Conservation (phyloP, 805 yeast genomes). For the Candida maris region DNA sequence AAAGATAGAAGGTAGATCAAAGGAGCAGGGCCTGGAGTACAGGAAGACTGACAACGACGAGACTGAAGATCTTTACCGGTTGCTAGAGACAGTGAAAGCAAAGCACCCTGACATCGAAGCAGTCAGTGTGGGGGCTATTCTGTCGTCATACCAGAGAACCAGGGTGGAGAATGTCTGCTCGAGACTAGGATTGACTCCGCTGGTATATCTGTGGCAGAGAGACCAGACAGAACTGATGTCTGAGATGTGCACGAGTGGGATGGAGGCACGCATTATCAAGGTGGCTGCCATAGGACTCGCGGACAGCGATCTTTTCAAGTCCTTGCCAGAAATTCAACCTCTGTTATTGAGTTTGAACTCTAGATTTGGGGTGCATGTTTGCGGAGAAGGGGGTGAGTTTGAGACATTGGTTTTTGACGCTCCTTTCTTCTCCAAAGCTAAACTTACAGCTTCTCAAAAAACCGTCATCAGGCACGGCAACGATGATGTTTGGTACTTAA, state of each 20-base stretch:
- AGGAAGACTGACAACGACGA: slow-evolving; percentile 69
- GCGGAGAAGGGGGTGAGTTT: slow-evolving; percentile 99
- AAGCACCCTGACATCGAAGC: slow-evolving; percentile 73
- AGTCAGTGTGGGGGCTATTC: slow-evolving; percentile 93
- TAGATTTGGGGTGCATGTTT: slow-evolving; percentile 79
- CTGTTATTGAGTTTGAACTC: slow-evolving; percentile 53
- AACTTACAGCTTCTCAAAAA: slow-evolving; percentile 39
- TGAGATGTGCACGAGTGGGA: slow-evolving; percentile 66
- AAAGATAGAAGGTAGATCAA: slow-evolving; percentile 58
- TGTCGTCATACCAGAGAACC: slow-evolving; percentile 92
- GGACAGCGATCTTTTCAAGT: slow-evolving; percentile 61
- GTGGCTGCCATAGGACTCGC: slow-evolving; percentile 90
- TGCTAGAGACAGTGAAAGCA: slow-evolving; percentile 46
- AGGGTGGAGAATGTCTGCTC: slow-evolving; percentile 89
- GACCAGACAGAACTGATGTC: slow-evolving; percentile 74
- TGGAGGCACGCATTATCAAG: slow-evolving; percentile 83
- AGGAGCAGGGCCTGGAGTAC: slow-evolving; percentile 68
- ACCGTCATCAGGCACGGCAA: slow-evolving; percentile 44
- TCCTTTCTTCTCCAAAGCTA: slow-evolving; percentile 66
- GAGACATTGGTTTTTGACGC: slow-evolving; percentile 91
- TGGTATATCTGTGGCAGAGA: slow-evolving; percentile 89
- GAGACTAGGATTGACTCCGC: slow-evolving; percentile 60
- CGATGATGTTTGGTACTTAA: slow-evolving; percentile 71
- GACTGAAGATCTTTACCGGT: slow-evolving; percentile 70
- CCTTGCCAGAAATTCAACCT: slow-evolving; percentile 60